phyloP scores from a whole-genome alignment of 495 filamentous ascomycete genomes.

The Lasiosphaeria miniovina region DNA sequence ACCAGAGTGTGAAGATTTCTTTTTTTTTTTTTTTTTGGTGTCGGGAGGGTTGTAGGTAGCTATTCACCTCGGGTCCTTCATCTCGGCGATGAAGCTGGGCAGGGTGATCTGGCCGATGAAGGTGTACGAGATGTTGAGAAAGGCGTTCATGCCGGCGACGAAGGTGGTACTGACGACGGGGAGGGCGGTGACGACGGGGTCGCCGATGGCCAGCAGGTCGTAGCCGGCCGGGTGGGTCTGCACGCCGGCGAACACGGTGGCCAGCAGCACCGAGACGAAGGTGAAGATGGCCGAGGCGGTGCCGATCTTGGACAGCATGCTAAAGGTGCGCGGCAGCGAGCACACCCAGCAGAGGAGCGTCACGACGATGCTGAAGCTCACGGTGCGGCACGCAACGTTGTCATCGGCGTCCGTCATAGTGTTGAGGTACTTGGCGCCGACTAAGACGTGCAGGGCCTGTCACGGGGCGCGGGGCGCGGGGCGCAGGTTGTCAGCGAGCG shows the following conservation, averaged over 20 bases:
- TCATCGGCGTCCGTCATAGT: constrained; percentile 59
- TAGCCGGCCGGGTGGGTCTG: constrained; percentile 66
- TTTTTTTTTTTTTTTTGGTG: too few relatives aligned
- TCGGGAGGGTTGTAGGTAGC: too few relatives aligned
- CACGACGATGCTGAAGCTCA: constrained; percentile 68
- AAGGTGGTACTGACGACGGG: constrained; percentile 72
- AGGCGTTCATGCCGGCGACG: constrained; percentile 73
- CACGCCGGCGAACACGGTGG: constrained; percentile 72
- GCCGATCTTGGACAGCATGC: constrained; percentile 69
- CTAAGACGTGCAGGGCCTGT: constrained; percentile 68
- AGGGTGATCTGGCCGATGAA: constrained; percentile 92
- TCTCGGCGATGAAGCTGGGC: constrained; percentile 88
- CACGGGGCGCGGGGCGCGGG: neutral
- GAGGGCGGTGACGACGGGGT: constrained; percentile 60
- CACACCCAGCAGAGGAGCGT: constrained; percentile 68
- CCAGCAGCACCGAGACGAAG: constrained; percentile 78
- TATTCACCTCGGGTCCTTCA: constrained; percentile 62
- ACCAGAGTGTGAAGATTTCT: neutral
- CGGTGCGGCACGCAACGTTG: constrained; percentile 60
- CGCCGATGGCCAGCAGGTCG: constrained; percentile 44
- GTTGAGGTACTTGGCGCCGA: constrained; percentile 79
- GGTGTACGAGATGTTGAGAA: constrained; percentile 87
- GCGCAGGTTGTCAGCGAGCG: too few relatives aligned
- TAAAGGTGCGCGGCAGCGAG: constrained; percentile 80
- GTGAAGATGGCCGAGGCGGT: constrained; percentile 77